phyloP scores from a whole-genome alignment of 768 basidiomycete genomes.

The Lactifluus echinatus region DNA sequence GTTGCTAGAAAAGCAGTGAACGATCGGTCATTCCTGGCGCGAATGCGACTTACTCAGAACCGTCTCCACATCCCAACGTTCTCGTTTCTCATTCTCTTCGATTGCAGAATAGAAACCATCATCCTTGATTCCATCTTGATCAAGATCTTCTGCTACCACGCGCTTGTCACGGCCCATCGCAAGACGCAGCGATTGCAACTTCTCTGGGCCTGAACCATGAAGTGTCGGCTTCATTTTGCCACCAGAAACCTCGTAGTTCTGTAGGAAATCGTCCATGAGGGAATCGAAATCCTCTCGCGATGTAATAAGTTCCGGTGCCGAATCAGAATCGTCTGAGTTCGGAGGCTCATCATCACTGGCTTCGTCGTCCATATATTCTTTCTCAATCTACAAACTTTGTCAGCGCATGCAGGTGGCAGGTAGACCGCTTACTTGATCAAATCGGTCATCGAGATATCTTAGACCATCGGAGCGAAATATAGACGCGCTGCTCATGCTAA shows the following conservation, averaged over 20 bases:
- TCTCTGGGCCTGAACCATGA: conserved; percentile 63
- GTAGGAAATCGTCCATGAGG: conserved; percentile 91
- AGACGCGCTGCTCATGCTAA: conserved; percentile 95
- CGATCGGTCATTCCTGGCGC: neutral
- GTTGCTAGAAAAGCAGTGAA: conserved; percentile 49
- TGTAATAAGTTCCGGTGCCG: conserved; percentile 66
- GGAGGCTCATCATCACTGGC: conserved; percentile 37
- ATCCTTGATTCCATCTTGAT: conserved; percentile 35
- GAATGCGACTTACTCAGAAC: conserved; percentile 63
- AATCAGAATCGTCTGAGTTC: conserved; percentile 40
- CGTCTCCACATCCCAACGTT: conserved; percentile 94
- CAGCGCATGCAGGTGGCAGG: neutral
- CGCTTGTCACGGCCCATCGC: conserved; percentile 67
- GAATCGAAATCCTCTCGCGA: conserved; percentile 82
- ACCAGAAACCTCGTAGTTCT: conserved; percentile 84
- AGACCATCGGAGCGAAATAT: conserved; percentile 90
- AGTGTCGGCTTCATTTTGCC: conserved; percentile 77
- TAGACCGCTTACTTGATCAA: conserved; percentile 65
- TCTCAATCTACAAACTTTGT: conserved; percentile 54
- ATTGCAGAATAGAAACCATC: conserved; percentile 35
- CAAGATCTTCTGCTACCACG: conserved; percentile 38
- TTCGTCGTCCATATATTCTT: conserved; percentile 63
- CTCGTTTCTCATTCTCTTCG: conserved; percentile 48
- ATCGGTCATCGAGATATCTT: conserved; percentile 83
- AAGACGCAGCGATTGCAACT: conserved; percentile 70